Evolutionary conservation across 2,329 filamentous ascomycete genomes (phyloP), one percentile per base, ranked within the genome.

Genomic region (Exophiala sideris): DNA sequence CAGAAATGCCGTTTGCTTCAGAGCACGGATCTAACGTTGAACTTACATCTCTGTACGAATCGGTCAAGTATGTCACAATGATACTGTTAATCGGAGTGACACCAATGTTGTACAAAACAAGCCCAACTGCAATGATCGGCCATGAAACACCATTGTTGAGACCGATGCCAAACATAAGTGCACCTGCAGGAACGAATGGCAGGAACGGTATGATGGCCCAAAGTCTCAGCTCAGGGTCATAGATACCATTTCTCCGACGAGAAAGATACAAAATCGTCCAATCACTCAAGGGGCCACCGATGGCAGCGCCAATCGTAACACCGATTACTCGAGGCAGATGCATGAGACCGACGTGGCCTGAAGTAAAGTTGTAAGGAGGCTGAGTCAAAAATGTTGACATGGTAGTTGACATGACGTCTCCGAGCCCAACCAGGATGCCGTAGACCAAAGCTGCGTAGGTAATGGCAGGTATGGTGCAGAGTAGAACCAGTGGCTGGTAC

Each of bases 221-320:
- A 2, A 78, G 65, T 1, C 75, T 69, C 72, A 78, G 77, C 61
- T 78, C 76, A 1, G 76, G 73, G 63, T 78, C 76, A 44, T 74
- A 75, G 56, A 75, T 71, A 29, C 75, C 75, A 24, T 67, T 67
- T 58, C 78, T 78, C 8, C 67, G 65, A 14, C 68, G 69, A 3
- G 76, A 71, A 48, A 76, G 68, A 29, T 62, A 65, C 16, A 71
- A 49, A 36, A 75, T 70, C 0, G 64, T 63, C 65, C 66, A 67
- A 39, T 76, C 73, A 0, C 66, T 64, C 1, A 75, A 46, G 0
- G 66, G 63, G 0, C 73, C 74, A 1, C 70, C 71, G 45, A 71
- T 72, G 0, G 74, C 24, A 0, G 64, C 63, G 0, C 72, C 73
- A 12, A 76, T 56, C 0, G 71, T n/a, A 9, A 69, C 71, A 0